Percentiles rank a stretch among this genome's conserved stretches.
phyloP scores from a whole-genome alignment of 2,329 filamentous ascomycete species.

The Gaeumannomyces sp. region DNA sequence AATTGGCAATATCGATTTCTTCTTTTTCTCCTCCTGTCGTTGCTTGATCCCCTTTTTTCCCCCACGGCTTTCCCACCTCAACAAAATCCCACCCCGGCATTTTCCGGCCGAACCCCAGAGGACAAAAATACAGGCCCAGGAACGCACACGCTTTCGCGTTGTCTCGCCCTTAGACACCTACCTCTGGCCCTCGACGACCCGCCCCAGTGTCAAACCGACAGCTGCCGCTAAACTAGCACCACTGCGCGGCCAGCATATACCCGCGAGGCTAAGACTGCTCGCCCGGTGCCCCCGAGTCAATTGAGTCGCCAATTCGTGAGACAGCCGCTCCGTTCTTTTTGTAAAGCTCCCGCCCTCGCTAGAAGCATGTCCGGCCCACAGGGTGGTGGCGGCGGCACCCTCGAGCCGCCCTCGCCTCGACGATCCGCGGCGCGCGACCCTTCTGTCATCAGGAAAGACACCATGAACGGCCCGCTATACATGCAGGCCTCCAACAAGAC shows the following conservation, averaged over 20 bases:
- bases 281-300: neutral
- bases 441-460: conserved; percentile 28
- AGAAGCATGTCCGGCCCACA: neutral
- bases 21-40: neutral
- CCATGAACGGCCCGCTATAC: conserved; percentile 52
- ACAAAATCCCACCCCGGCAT: neutral
- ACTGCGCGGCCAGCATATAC: neutral
- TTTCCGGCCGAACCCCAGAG: no score
- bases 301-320: neutral
- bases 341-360: neutral
- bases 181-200: neutral
- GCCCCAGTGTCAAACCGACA: neutral
- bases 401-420: conserved; percentile 12
- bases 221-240: neutral
- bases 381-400: neutral
- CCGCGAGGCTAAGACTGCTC: neutral
- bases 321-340: neutral
- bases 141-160: neutral
- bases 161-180: neutral
- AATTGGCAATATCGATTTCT: neutral
- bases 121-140: neutral
- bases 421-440: conserved; percentile 22
- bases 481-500: conserved; percentile 49
- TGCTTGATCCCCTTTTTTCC: neutral
- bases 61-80: neutral